Evolutionary conservation across 2,329 filamentous ascomycete species (phyloP).

Genomic region (Monilinia polystroma): DNA sequence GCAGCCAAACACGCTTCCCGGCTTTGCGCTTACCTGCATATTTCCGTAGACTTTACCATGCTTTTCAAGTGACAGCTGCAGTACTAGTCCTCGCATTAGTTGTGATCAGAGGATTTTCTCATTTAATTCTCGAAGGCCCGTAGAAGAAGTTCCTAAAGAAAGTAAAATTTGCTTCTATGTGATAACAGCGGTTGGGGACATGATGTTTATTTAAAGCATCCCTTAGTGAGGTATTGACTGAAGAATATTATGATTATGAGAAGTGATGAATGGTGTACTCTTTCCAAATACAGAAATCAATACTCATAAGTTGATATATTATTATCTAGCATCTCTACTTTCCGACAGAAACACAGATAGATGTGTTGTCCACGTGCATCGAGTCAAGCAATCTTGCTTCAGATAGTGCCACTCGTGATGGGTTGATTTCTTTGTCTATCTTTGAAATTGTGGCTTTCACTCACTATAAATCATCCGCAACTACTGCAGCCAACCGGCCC

Average conservation of each 20-base stretch:
- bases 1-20: constrained; percentile 27
- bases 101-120: constrained; percentile 36
- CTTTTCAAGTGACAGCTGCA: constrained; percentile 45
- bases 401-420: constrained; percentile 27
- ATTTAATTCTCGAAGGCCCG: constrained; percentile 45
- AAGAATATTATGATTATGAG: constrained; percentile 14
- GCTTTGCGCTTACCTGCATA: constrained; percentile 37
- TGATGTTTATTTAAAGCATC: constrained; percentile 27
- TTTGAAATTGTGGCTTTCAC: constrained; percentile 38
- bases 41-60: constrained; percentile 30
- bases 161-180: constrained; percentile 29
- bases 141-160: constrained; percentile 39
- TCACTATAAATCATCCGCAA: constrained; percentile 43
- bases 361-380: constrained; percentile 51
- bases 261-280: constrained; percentile 14
- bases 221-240: background rate
- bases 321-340: constrained; percentile 7
- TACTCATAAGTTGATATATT: constrained; percentile 13
- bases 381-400: constrained; percentile 49
- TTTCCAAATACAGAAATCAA: constrained; percentile 24
- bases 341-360: constrained; percentile 19
- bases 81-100: constrained; percentile 40
- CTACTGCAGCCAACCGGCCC: constrained; percentile 49
- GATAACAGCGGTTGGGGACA: constrained; percentile 36
- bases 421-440: constrained; percentile 48